A percentile compares a stretch with the other conserved stretches of the same genome.
Conservation (phyloP, 2,329 filamentous ascomycete species). For the Aspergillus aculeatinus region DNA sequence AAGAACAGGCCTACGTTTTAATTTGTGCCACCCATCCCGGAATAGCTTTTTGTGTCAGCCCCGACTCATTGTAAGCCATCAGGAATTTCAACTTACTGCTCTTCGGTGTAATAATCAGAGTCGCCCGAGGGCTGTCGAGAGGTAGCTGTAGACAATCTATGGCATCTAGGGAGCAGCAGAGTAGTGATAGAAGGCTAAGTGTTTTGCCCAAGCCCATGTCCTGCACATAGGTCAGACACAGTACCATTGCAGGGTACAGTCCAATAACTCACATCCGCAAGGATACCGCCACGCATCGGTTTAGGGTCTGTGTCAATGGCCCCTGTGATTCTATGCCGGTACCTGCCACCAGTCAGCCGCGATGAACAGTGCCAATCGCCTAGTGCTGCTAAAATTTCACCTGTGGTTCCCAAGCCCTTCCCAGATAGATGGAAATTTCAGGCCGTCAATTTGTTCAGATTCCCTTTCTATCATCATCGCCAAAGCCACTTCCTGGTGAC, state of each 20-base stretch:
- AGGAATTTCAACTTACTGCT: slow-evolving; percentile 3
- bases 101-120: slow-evolving; percentile 6
- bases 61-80: no score
- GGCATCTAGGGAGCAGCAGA: slow-evolving; percentile 1
- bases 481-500: no score
- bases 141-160: background rate
- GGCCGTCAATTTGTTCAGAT: no score
- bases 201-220: slow-evolving; percentile 13
- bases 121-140: background rate
- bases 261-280: slow-evolving; percentile 2
- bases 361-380: no score
- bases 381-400: no score
- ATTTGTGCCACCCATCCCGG: slow-evolving; percentile 6
- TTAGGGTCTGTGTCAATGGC: no score
- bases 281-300: background rate
- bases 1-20: background rate
- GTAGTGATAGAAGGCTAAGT: background rate
- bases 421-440: no score
- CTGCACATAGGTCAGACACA: background rate
- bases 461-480: no score
- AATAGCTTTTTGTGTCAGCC: background rate
- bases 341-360: no score
- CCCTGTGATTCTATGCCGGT: no score
- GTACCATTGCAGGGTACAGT: background rate
- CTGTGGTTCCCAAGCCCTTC: no score